Evolutionary conservation across 441 rosid species (phyloP).

Genomic region (Adansonia grandidieri): DNA sequence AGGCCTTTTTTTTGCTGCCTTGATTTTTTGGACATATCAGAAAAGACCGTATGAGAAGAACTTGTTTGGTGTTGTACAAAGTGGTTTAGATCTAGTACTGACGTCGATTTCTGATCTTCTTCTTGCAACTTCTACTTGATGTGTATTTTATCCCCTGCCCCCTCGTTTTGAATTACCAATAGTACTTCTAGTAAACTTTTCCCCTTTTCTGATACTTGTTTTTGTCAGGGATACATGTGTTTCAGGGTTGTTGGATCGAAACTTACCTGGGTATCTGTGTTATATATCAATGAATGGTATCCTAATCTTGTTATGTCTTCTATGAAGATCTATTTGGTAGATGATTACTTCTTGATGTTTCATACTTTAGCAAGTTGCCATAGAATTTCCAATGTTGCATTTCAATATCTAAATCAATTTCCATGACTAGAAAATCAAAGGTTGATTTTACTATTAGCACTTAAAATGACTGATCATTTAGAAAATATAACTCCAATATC

Average conservation of each 20-base stretch:
- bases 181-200: not conserved
- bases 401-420: not conserved
- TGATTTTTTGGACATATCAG: slow-evolving; percentile 57
- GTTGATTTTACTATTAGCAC: slow-evolving; percentile 11
- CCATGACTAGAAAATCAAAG: not conserved
- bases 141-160: not conserved
- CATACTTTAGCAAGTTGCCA: not conserved
- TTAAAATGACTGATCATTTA: not conserved
- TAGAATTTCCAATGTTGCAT: not conserved
- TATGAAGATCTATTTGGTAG: not conserved
- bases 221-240: slow-evolving; percentile 68
- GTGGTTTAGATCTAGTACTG: slow-evolving; percentile 70
- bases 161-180: not conserved
- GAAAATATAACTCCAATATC: not conserved
- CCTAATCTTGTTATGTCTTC: not conserved
- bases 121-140: not conserved
- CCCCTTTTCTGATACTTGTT: slow-evolving; percentile 10
- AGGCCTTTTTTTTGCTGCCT: slow-evolving; percentile 19
- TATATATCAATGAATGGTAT: slow-evolving; percentile 12
- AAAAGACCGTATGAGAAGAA: slow-evolving; percentile 69
- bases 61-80: slow-evolving; percentile 79
- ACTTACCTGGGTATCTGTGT: slow-evolving; percentile 71
- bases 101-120: slow-evolving; percentile 45
- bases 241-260: slow-evolving; percentile 69
- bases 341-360: slow-evolving; percentile 8